These are phyloP conservation scores for Microsporum ferrugineum DNA, from an alignment of 2,329 filamentous ascomycete species.

Conservation along the genomic window DNA sequence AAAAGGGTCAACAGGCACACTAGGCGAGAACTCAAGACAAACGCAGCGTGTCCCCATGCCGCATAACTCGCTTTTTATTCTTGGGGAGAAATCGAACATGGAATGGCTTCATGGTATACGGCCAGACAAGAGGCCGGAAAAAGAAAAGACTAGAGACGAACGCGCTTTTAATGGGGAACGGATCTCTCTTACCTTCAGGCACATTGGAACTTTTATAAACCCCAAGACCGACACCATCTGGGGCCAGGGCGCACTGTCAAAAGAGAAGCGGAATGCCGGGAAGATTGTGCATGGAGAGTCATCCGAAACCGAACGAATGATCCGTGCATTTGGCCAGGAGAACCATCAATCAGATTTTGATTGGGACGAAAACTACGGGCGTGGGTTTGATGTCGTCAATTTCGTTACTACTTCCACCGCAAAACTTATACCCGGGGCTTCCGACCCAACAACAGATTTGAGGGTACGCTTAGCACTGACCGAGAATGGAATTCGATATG, in stretches of 20 bases:
- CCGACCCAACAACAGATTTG: conserved; percentile 26
- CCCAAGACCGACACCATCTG: conserved; percentile 58
- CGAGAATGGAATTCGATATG: conserved; percentile 31
- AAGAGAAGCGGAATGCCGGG: conserved; percentile 49
- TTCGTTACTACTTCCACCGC: conserved; percentile 31
- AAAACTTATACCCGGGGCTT: conserved; percentile 22
- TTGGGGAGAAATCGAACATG: conserved; percentile 71
- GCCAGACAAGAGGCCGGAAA: conserved; percentile 61
- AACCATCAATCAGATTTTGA: conserved; percentile 61
- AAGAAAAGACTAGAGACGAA: conserved; percentile 59
- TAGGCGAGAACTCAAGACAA: conserved; percentile 36
- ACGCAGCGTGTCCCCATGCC: conserved; percentile 62
- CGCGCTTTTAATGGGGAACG: conserved; percentile 61
- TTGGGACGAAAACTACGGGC: conserved; percentile 65
- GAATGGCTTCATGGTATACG: conserved; percentile 88
- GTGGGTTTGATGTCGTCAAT: conserved; percentile 65
- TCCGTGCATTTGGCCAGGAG: conserved; percentile 72
- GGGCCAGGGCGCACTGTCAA: conserved; percentile 77
- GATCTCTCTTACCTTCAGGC: conserved; percentile 83
- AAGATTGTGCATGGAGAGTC: conserved; percentile 59
- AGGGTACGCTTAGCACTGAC: conserved; percentile 28
- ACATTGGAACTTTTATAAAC: conserved; percentile 75
- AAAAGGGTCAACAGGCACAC: conserved; percentile 19
- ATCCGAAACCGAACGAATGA: conserved; percentile 50
- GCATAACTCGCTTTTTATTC: conserved; percentile 77